phyloP scores from a whole-genome alignment of 371 early-diverging fungal species.

The Syncephalastrum monosporum region DNA sequence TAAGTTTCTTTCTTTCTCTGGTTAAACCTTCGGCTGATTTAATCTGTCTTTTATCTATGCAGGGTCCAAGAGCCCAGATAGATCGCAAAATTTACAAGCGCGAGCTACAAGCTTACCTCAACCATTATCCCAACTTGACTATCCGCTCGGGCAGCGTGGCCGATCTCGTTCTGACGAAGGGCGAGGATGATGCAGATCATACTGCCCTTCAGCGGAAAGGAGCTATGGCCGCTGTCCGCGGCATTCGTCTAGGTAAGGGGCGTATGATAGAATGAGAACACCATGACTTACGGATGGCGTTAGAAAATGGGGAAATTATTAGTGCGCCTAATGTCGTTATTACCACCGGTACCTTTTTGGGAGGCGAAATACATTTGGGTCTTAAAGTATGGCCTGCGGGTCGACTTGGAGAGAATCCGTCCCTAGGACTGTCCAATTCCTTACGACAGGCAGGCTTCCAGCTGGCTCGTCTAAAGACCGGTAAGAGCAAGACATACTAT shows the following conservation, averaged over 20 bases:
- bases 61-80: slow-evolving; percentile 84
- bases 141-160: slow-evolving; percentile 72
- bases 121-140: slow-evolving; percentile 69
- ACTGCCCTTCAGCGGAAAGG: slow-evolving; percentile 24
- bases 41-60: background rate
- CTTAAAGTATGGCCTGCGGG: slow-evolving; percentile 78
- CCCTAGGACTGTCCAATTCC: slow-evolving; percentile 75
- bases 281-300: background rate
- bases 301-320: slow-evolving; percentile 68
- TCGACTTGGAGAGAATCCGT: slow-evolving; percentile 75
- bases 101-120: slow-evolving; percentile 66
- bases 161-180: slow-evolving; percentile 60
- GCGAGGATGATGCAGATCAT: slow-evolving; percentile 33
- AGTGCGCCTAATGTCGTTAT: slow-evolving; percentile 74
- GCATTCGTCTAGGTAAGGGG: slow-evolving; percentile 39
- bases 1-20: slow-evolving; percentile 15
- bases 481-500: slow-evolving; percentile 14
- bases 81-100: slow-evolving; percentile 79
- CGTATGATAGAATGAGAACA: background rate
- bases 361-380: slow-evolving; percentile 84
- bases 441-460: slow-evolving; percentile 73
- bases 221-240: slow-evolving; percentile 31
- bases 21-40: background rate
- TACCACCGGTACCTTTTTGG: slow-evolving; percentile 85
- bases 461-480: slow-evolving; percentile 80